These are phyloP conservation scores for Podaxis mareebaensis DNA, from an alignment of 768 basidiomycete species.

Conservation along the genomic window DNA sequence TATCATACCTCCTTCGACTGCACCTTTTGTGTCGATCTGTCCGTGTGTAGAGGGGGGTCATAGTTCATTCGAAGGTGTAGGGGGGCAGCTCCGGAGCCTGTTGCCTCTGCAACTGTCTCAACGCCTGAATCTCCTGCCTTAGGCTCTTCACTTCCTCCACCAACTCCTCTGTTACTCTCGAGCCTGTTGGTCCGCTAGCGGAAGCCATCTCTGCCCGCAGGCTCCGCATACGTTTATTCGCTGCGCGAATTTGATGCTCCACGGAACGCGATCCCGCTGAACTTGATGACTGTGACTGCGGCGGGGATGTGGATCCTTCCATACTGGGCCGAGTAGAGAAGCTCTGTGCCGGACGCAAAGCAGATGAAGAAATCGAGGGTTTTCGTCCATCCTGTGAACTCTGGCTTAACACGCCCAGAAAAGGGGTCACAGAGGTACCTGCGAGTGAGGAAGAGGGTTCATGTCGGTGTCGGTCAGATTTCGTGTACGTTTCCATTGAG, in stretches of 20 bases:
- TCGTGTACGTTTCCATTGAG: background rate
- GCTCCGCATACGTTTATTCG: conserved; percentile 24
- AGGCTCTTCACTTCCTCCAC: conserved; percentile 27
- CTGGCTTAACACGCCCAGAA: too few relatives aligned
- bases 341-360: background rate
- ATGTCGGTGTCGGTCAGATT: background rate
- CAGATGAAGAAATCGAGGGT: background rate
- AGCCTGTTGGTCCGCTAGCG: conserved; percentile 10
- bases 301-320: background rate
- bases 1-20: background rate
- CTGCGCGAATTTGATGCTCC: conserved; percentile 25
- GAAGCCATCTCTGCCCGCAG: conserved; percentile 26
- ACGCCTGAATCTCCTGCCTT: conserved; percentile 26
- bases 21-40: background rate
- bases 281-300: background rate
- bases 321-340: background rate
- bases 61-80: background rate
- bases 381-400: background rate
- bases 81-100: background rate
- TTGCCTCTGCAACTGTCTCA: conserved; percentile 25
- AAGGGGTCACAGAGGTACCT: background rate
- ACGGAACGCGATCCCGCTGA: conserved; percentile 13
- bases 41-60: background rate
- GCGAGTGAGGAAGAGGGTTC: background rate
- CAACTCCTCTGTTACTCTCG: conserved; percentile 27